These are phyloP conservation scores for Thelonectria blattea DNA, from an alignment of 2,329 filamentous ascomycete species.

Conservation along the genomic window DNA sequence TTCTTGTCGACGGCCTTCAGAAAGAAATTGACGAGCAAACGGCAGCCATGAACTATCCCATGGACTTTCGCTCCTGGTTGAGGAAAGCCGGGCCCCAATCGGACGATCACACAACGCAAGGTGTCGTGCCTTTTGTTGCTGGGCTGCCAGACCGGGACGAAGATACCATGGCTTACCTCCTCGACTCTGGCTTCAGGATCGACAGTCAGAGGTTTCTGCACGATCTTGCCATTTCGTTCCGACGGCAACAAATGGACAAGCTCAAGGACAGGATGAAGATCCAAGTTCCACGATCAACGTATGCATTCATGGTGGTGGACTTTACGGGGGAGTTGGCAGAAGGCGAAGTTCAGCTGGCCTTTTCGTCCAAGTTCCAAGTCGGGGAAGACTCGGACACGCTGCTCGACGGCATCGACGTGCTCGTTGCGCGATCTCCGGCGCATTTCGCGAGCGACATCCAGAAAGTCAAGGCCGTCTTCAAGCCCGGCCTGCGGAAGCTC, in stretches of 20 bases:
- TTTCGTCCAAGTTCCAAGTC: constrained; percentile 67
- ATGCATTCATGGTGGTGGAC: constrained; percentile 72
- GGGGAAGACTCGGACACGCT: constrained; percentile 60
- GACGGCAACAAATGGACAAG: constrained; percentile 58
- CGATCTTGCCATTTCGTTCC: constrained; percentile 52
- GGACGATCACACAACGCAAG: constrained; percentile 48
- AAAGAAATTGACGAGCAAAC: constrained; percentile 59
- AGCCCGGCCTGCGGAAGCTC: constrained; percentile 67
- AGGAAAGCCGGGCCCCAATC: constrained; percentile 45
- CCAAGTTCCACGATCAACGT: constrained; percentile 64
- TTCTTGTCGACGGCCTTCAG: constrained; percentile 58
- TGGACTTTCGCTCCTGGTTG: constrained; percentile 61
- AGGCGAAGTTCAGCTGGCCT: constrained; percentile 71
- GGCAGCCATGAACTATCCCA: constrained; percentile 55
- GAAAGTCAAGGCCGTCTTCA: constrained; percentile 64
- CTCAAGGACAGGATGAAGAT: constrained; percentile 65
- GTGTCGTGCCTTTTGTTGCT: constrained; percentile 51
- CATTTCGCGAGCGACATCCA: constrained; percentile 77
- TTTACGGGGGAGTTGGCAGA: constrained; percentile 65
- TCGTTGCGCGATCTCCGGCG: constrained; percentile 73
- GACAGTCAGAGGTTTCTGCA: constrained; percentile 55
- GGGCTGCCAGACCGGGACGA: constrained; percentile 57
- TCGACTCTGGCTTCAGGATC: constrained; percentile 66
- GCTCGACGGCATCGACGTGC: constrained; percentile 63
- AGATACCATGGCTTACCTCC: constrained; percentile 60